Evolutionary conservation across 2,329 filamentous ascomycete species (phyloP).

Genomic region (Pestalotiopsis sp.): DNA sequence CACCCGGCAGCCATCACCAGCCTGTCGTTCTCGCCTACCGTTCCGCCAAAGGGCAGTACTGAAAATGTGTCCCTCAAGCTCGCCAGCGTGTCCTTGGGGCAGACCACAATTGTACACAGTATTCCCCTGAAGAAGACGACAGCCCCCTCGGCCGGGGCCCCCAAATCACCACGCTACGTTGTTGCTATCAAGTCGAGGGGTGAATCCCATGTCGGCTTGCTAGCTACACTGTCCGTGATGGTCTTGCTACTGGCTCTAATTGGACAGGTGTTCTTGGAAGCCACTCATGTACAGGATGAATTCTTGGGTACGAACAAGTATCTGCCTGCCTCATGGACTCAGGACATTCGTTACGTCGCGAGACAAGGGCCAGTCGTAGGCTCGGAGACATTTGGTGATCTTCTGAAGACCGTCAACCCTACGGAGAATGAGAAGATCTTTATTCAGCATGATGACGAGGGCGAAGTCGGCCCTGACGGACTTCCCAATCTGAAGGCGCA

Average conservation of each 20-base stretch:
- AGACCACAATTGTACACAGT: conserved; percentile 77
- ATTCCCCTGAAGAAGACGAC: conserved; percentile 62
- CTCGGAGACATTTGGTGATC: conserved; percentile 32
- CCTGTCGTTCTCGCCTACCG: conserved; percentile 60
- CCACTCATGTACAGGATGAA: conserved; percentile 58
- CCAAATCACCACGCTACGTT: conserved; percentile 67
- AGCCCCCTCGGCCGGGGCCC: conserved; percentile 38
- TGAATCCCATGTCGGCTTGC: conserved; percentile 52
- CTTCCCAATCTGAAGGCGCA: conserved; percentile 38
- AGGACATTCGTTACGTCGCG: conserved; percentile 20
- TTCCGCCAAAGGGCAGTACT: conserved; percentile 49
- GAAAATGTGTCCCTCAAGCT: conserved; percentile 69
- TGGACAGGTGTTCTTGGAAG: conserved; percentile 66
- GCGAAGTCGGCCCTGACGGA: conserved; percentile 23
- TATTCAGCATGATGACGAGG: conserved; percentile 31
- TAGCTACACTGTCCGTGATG: conserved; percentile 57
- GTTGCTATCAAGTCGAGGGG: conserved; percentile 60
- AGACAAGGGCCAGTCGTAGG: conserved; percentile 30
- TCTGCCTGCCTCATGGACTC: conserved; percentile 46
- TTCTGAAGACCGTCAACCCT: conserved; percentile 35
- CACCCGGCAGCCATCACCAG: conserved; percentile 62
- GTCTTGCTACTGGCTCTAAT: conserved; percentile 63
- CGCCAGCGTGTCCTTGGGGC: conserved; percentile 79
- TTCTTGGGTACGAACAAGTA: conserved; percentile 56
- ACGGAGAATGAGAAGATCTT: conserved; percentile 38